Conservation (phyloP, 176 grass and related monocot genomes). For the Musa schizocarpa region DNA sequence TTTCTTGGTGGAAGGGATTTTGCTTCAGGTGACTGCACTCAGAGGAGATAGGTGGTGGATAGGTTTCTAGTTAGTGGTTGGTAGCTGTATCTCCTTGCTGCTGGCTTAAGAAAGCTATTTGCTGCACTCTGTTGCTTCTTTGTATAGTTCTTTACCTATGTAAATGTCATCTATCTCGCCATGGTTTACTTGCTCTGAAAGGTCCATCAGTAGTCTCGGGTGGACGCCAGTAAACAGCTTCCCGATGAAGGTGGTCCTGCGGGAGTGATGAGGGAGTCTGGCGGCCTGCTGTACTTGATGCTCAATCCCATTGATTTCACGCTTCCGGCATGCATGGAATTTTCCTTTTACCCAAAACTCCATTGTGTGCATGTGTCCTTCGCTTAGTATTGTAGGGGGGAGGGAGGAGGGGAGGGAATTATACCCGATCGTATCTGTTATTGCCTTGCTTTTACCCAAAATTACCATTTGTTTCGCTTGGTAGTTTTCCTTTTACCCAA, state of each 20-base stretch:
- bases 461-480: no score
- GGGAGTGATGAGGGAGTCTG: background rate
- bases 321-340: background rate
- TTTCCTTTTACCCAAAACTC: background rate
- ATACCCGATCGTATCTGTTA: no score
- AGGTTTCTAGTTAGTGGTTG: background rate
- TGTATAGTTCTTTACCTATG: background rate
- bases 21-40: background rate
- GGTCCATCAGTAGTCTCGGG: background rate
- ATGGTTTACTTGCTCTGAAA: background rate
- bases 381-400: no score
- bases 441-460: no score
- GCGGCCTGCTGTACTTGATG: background rate
- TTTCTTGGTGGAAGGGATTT: background rate
- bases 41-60: background rate
- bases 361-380: background rate
- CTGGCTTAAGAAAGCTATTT: background rate
- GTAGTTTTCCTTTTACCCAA: no score
- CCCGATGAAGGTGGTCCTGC: background rate
- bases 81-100: background rate
- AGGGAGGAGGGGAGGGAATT: no score
- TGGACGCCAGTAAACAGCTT: background rate
- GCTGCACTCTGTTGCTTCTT: background rate
- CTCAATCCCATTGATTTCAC: background rate
- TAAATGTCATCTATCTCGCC: background rate